A percentile compares a stretch with the other conserved stretches of the same genome.
Conservation (phyloP, 2,329 filamentous ascomycete species). For the Clarireedia hainanense region DNA sequence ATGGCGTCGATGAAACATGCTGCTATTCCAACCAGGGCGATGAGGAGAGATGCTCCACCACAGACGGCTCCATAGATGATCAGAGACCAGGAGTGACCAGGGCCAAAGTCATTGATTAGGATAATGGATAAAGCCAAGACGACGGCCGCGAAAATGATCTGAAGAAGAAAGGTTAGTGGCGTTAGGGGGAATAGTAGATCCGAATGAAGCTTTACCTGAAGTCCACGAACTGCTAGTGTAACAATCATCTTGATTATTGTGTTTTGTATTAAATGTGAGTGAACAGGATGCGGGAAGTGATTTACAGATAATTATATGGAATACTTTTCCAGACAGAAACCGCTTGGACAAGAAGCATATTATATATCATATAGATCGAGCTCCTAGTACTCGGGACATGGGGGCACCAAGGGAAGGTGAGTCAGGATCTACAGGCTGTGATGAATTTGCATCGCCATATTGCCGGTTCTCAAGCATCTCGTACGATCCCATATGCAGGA, state of each 20-base stretch:
- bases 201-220: constrained; percentile 12
- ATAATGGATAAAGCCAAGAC: constrained; percentile 21
- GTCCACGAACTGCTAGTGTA: constrained; percentile 16
- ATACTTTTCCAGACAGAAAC: no score
- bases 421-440: neutral
- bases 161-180: neutral
- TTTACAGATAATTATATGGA: no score
- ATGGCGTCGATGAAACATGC: constrained; percentile 20
- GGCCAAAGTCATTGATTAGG: constrained; percentile 20
- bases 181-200: neutral
- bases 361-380: constrained; percentile 1
- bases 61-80: constrained; percentile 24
- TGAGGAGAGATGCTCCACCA: constrained; percentile 18
- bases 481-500: no score
- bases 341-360: neutral
- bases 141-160: constrained; percentile 21
- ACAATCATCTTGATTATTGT: constrained; percentile 18
- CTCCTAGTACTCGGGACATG: neutral
- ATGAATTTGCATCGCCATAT: neutral
- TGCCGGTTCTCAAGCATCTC: neutral
- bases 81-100: constrained; percentile 14
- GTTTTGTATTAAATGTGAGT: neutral
- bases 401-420: neutral
- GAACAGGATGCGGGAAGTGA: neutral
- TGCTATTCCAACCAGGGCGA: constrained; percentile 17